phyloP scores from a whole-genome alignment of 192 early-diverging fungal genomes.

The Geranomyces michiganensis region DNA sequence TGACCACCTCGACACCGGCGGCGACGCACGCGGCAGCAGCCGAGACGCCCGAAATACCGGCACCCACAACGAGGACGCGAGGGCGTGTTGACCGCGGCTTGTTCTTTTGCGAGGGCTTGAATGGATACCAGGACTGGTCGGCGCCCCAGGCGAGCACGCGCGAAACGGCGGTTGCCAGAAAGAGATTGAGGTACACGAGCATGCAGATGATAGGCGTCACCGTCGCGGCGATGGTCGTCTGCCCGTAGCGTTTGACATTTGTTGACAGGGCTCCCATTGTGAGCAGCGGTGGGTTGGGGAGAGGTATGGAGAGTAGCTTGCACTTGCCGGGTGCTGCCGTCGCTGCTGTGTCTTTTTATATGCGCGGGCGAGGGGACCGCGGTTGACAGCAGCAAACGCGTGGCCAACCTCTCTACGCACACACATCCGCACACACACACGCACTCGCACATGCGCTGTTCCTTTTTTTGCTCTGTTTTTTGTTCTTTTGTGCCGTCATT shows the following conservation, averaged over 20 bases:
- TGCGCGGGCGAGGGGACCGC: no score
- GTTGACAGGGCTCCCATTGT: neutral
- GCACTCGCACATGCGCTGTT: no score
- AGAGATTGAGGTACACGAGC: constrained; percentile 25
- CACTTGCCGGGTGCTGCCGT: no score
- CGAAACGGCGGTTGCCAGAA: constrained; percentile 12
- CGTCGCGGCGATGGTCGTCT: neutral
- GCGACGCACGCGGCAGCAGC: constrained; percentile 20
- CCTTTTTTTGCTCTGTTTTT: no score
- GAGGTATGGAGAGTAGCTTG: no score
- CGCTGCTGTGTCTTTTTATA: no score
- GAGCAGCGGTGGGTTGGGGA: no score
- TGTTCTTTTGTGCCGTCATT: no score
- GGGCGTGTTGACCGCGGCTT: constrained; percentile 6
- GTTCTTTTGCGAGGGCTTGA: neutral
- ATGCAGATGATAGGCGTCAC: constrained; percentile 2
- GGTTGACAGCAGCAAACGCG: no score
- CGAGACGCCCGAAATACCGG: constrained; percentile 22
- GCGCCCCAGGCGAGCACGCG: constrained; percentile 22
- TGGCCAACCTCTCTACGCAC: no score
- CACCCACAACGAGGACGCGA: constrained; percentile 24
- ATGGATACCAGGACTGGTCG: constrained; percentile 14
- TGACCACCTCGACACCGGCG: constrained; percentile 22
- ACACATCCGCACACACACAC: no score
- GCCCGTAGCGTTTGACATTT: neutral